These are phyloP conservation scores for Leccinum sublutescens DNA, from an alignment of 768 basidiomycete genomes.

Conservation along the genomic window DNA sequence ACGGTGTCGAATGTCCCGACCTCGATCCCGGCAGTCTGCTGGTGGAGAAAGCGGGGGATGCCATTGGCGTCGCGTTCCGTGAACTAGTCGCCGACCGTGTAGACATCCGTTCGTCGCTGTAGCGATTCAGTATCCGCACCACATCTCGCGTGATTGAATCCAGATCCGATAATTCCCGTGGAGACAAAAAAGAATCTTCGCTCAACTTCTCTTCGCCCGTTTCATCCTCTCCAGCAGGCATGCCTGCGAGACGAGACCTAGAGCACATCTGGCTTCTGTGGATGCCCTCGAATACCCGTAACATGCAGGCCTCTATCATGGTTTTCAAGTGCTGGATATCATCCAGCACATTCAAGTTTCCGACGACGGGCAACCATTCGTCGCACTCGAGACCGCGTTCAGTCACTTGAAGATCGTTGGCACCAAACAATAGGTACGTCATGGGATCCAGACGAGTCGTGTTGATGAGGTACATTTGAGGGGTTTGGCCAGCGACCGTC, in stretches of 20 bases:
- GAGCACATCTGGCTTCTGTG: slow-evolving; percentile 36
- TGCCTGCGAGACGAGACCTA: slow-evolving; percentile 32
- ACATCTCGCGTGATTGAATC: slow-evolving; percentile 72
- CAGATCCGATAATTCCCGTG: slow-evolving; percentile 71
- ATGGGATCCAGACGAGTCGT: slow-evolving; percentile 87
- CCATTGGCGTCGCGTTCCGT: slow-evolving; percentile 63
- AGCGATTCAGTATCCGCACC: slow-evolving; percentile 69
- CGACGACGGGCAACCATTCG: slow-evolving; percentile 84
- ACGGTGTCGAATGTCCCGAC: slow-evolving; percentile 62
- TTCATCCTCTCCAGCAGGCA: slow-evolving; percentile 49
- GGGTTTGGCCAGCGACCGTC: slow-evolving; percentile 40
- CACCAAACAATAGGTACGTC: slow-evolving; percentile 90
- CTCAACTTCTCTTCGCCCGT: slow-evolving; percentile 47
- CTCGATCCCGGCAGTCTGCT: slow-evolving; percentile 40
- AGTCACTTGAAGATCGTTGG: slow-evolving; percentile 68
- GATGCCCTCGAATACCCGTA: slow-evolving; percentile 89
- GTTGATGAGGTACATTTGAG: slow-evolving; percentile 70
- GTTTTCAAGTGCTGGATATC: slow-evolving; percentile 79
- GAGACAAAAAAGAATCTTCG: slow-evolving; percentile 54
- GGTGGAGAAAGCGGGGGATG: slow-evolving; percentile 45
- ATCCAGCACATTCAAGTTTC: slow-evolving; percentile 71
- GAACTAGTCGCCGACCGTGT: slow-evolving; percentile 60
- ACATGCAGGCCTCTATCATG: slow-evolving; percentile 78
- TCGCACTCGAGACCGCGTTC: slow-evolving; percentile 82
- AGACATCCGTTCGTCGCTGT: slow-evolving; percentile 61